Evolutionary conservation across 31 red algal genomes (phyloP), one percentile per base, ranked within the genome.

Genomic region (Asparagopsis taxiformis): DNA sequence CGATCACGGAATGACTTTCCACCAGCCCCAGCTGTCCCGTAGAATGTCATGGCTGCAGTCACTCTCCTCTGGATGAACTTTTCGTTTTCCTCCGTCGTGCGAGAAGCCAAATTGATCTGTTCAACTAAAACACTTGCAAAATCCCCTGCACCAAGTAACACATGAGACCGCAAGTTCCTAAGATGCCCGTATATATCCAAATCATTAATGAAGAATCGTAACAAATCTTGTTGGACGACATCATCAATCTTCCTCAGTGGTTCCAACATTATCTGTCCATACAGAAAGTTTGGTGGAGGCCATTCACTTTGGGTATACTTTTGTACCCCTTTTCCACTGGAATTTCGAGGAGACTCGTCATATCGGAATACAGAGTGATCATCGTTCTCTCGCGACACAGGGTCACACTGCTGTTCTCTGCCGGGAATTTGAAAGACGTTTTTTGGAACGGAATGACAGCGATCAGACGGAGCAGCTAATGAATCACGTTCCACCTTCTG

Each of bases 101-200:
- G 31, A 26, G 71, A 73, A 23, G 70, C 82, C 0, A 44, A 36
- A 20, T 87, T 59, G 34, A 87, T 75, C 55, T 77, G 82, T 50
- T 74, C 82, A 0, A 87, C 70, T 25, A 87, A 51, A 2, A 63
- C 68, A 44, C 68, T 70, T 65, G 82, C 82, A 75, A 87, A 87
- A 51, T 87, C 82, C 13, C 82, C 82, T 55, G 82, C 82, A 31
- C 82, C 82, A 22, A 87, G 70, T 20, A 87, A 58, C 16, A 77
- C 62, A 37, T 87, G 62, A 25, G 70, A 31, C 24, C 82, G 62
- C 28, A 87, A 36, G 25, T 68, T 76, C 0, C 24, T 34, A 58
- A 87, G 62, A 76, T 87, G 82, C 16, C 39, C 71, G 37, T 55
- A 77, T 17, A 87, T 29, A 13, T 70, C 38, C 51, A 75, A 49